phyloP scores from a whole-genome alignment of 139 green algal species.

The Micractinium conductrix region DNA sequence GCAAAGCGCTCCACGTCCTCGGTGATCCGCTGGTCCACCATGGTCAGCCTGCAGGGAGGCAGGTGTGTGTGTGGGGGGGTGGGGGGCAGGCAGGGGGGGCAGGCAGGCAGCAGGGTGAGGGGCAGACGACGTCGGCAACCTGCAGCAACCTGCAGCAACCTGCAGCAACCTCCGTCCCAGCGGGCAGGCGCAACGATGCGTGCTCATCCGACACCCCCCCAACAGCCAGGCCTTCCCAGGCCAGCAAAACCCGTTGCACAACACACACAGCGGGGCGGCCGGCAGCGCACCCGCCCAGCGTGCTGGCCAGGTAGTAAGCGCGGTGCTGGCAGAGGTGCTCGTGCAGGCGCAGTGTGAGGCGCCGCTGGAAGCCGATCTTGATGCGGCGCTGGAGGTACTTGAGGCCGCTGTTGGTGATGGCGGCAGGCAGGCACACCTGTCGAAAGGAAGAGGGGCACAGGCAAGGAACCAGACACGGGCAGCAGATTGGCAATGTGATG shows the following conservation, averaged over 20 bases:
- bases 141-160: too few species aligned
- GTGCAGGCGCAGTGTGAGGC: conserved; percentile 85
- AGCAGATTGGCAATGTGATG: too few species aligned
- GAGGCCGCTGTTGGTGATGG: conserved; percentile 61
- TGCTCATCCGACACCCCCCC: too few species aligned
- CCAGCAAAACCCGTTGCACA: not conserved
- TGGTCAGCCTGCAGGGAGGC: conserved; percentile 75
- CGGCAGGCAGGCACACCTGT: conserved; percentile 29
- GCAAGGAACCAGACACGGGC: too few species aligned
- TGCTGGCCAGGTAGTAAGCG: conserved; percentile 92
- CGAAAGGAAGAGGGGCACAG: not conserved
- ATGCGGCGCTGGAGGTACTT: conserved; percentile 96
- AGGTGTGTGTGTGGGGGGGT: too few species aligned
- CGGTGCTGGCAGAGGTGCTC: conserved; percentile 85
- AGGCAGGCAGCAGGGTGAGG: not conserved
- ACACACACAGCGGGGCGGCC: not conserved
- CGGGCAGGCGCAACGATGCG: too few species aligned
- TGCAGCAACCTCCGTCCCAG: too few species aligned
- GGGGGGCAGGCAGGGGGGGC: not conserved
- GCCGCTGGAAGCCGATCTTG: conserved; percentile 67
- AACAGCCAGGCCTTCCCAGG: too few species aligned
- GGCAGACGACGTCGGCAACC: too few species aligned
- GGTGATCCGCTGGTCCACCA: conserved; percentile 93
- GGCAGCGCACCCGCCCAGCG: conserved; percentile 65
- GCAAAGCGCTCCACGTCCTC: conserved; percentile 97